A percentile compares a stretch with the other conserved stretches of the same genome.
Evolutionary conservation across 495 filamentous ascomycete species (phyloP).

Genomic region (Penicillium samsonianum): DNA sequence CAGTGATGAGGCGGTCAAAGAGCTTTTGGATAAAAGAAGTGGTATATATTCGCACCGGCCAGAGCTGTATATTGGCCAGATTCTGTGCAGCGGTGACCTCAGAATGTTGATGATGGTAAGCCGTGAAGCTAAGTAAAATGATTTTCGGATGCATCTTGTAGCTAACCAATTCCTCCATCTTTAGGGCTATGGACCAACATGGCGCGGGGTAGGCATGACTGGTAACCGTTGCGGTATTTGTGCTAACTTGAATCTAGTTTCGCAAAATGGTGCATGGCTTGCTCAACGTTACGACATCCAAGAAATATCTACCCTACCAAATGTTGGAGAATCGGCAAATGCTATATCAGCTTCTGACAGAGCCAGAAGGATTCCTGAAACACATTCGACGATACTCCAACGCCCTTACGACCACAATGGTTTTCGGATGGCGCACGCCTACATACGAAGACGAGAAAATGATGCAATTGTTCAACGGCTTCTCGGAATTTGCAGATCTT

Average conservation of each 20-base stretch:
- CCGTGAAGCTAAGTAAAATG: background rate
- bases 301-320: conserved; percentile 43
- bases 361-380: conserved; percentile 46
- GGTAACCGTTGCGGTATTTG: background rate
- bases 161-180: background rate
- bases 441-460: conserved; percentile 52
- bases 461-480: conserved; percentile 55
- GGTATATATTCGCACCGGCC: conserved; percentile 65
- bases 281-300: conserved; percentile 33
- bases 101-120: conserved; percentile 38
- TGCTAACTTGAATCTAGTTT: conserved; percentile 15
- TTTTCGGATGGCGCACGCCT: conserved; percentile 54
- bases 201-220: conserved; percentile 21
- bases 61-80: conserved; percentile 43
- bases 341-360: conserved; percentile 26
- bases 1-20: conserved; percentile 55
- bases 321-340: conserved; percentile 42
- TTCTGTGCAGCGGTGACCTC: conserved; percentile 33
- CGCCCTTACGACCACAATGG: conserved; percentile 57
- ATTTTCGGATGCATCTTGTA: background rate
- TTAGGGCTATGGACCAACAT: conserved; percentile 31
- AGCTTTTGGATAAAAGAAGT: conserved; percentile 59
- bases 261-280: conserved; percentile 40
- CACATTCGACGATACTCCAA: conserved; percentile 56
- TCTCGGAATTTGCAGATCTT: conserved; percentile 46